Conservation (phyloP, 1,284 basidiomycete genomes). For the Leccinum pachyderme region DNA sequence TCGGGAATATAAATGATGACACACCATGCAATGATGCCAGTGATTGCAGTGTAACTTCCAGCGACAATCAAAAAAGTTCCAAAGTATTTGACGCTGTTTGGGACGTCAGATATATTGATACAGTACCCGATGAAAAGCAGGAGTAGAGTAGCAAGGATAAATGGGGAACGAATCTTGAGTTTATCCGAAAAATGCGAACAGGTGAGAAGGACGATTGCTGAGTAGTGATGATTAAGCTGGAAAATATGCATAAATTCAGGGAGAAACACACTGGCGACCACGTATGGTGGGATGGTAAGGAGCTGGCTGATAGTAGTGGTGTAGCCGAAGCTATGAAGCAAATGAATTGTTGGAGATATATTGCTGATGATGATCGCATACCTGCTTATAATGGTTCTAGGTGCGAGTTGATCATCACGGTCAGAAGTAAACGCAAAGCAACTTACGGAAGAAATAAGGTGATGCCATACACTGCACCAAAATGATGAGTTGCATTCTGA, state of each 20-base stretch:
- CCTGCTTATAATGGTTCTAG: slow-evolving; percentile 61
- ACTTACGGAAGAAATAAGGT: slow-evolving; percentile 66
- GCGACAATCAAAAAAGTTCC: slow-evolving; percentile 62
- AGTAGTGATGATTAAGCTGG: not conserved
- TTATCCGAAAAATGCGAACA: slow-evolving; percentile 63
- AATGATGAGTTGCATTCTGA: slow-evolving; percentile 1
- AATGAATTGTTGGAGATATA: not conserved
- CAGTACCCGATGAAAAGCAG: slow-evolving; percentile 59
- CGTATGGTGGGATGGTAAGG: slow-evolving; percentile 68
- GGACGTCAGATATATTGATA: slow-evolving; percentile 54
- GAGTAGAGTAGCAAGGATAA: slow-evolving; percentile 53
- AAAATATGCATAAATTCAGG: not conserved
- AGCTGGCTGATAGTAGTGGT: slow-evolving; percentile 58
- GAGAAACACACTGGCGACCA: slow-evolving; percentile 51
- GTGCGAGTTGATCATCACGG: too few species aligned
- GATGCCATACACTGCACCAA: slow-evolving; percentile 49
- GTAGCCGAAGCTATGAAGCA: slow-evolving; percentile 50
- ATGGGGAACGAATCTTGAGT: slow-evolving; percentile 54
- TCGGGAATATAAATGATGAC: not conserved
- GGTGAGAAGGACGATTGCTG: slow-evolving; percentile 51
- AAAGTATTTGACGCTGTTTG: slow-evolving; percentile 57
- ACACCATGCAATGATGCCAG: slow-evolving; percentile 66
- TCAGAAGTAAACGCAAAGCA: not conserved
- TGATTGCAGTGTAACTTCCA: slow-evolving; percentile 60
- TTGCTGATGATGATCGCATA: slow-evolving; percentile 27